phyloP scores from a whole-genome alignment of 495 filamentous ascomycete genomes.

The Thermothielavioides terrestris region DNA sequence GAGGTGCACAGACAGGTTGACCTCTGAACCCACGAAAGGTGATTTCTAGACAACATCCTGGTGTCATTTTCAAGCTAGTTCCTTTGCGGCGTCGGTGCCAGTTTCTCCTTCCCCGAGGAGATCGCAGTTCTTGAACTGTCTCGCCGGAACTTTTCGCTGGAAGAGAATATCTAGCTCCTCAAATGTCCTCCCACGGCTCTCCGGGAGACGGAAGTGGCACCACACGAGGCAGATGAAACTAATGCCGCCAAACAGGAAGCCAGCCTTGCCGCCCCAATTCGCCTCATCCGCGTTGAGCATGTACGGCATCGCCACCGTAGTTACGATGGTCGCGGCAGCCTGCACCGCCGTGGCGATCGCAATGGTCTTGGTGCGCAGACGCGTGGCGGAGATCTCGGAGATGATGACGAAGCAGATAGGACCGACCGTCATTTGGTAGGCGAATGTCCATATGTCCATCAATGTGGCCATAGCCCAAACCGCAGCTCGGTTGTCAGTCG shows the following conservation, averaged over 20 bases:
- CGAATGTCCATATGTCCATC: conserved; percentile 49
- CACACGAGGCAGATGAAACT: conserved; percentile 34
- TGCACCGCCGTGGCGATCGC: conserved; percentile 54
- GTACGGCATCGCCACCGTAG: conserved; percentile 56
- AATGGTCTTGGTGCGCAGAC: conserved; percentile 54
- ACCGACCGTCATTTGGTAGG: conserved; percentile 50
- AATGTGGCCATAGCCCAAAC: conserved; percentile 47
- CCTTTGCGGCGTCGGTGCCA: too few relatives aligned
- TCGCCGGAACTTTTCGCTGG: conserved; percentile 44
- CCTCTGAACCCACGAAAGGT: too few relatives aligned
- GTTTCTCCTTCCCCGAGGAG: too few relatives aligned
- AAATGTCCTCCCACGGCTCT: conserved; percentile 50
- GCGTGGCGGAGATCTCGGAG: conserved; percentile 48
- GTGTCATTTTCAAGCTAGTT: too few relatives aligned
- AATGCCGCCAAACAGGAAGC: conserved; percentile 58
- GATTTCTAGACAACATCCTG: too few relatives aligned
- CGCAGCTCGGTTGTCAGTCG: conserved; percentile 32
- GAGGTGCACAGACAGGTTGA: too few relatives aligned
- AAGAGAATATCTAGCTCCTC: conserved; percentile 49
- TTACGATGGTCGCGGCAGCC: conserved; percentile 48
- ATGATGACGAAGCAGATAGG: conserved; percentile 56
- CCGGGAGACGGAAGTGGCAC: conserved; percentile 51
- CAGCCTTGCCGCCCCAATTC: conserved; percentile 55
- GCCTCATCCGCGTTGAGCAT: conserved; percentile 59
- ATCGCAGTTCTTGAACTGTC: conserved; percentile 42